Evolutionary conservation across 1,139 yeast species (phyloP).

Genomic region (Meyerozyma carpophila): DNA sequence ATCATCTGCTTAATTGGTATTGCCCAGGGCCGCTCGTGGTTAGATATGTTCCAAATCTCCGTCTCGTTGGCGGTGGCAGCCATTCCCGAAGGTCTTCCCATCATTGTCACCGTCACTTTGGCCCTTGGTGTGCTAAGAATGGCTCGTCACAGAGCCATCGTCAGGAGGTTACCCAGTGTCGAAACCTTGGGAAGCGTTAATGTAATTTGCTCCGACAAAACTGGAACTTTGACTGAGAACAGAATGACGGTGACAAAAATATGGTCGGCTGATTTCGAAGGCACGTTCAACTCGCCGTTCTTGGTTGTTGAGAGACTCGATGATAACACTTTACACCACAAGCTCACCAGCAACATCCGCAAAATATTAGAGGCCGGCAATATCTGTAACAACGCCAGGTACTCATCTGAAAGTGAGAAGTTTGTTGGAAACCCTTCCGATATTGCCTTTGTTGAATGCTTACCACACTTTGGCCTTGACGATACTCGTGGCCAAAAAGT

Average conservation of each 20-base stretch:
- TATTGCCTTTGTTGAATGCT: constrained; percentile 75
- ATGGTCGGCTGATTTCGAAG: constrained; percentile 74
- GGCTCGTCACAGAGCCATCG: constrained; percentile 92
- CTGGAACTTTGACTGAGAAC: constrained; percentile 92
- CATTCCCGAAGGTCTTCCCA: constrained; percentile 95
- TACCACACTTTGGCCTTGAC: constrained; percentile 63
- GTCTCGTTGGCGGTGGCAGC: constrained; percentile 98
- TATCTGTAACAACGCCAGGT: constrained; percentile 77
- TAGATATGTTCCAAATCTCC: constrained; percentile 95
- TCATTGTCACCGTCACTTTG: constrained; percentile 91
- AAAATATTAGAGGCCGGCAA: constrained; percentile 63
- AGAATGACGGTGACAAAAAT: constrained; percentile 87
- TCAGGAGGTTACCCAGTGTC: constrained; percentile 86
- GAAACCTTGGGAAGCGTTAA: constrained; percentile 95
- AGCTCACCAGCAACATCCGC: constrained; percentile 47
- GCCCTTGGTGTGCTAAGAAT: constrained; percentile 93
- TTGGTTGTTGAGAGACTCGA: constrained; percentile 45
- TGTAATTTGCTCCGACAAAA: constrained; percentile 91
- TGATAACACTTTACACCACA: constrained; percentile 30
- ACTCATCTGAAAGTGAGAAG: constrained; percentile 62
- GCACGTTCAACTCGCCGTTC: constrained; percentile 41
- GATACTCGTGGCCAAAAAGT: constrained; percentile 60
- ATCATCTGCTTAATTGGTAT: constrained; percentile 82
- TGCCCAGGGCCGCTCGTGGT: constrained; percentile 86
- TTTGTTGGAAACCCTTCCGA: constrained; percentile 92